Evolutionary conservation across 2,329 filamentous ascomycete species (phyloP).

Genomic region (Ophiocordyceps australis): DNA sequence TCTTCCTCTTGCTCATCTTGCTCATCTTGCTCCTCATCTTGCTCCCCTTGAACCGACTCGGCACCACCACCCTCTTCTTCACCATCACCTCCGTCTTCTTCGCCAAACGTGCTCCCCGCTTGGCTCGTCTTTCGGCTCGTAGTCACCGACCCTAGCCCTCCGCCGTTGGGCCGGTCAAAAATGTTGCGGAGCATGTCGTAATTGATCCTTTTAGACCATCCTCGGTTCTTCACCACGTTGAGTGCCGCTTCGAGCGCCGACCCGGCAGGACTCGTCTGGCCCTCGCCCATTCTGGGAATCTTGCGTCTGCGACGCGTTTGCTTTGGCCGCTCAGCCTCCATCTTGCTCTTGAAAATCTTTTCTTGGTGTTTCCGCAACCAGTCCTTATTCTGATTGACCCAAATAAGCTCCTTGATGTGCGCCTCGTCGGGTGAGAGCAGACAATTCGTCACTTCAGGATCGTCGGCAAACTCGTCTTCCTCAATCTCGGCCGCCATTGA

Average conservation of each 20-base stretch:
- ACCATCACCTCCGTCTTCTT: constrained; percentile 15
- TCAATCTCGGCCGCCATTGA: constrained; percentile 48
- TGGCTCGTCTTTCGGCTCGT: constrained; percentile 25
- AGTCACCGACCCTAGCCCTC: constrained; percentile 28
- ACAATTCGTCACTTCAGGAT: constrained; percentile 73
- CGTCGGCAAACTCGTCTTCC: constrained; percentile 73
- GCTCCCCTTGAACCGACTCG: constrained; percentile 16
- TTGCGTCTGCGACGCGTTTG: constrained; percentile 36
- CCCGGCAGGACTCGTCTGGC: constrained; percentile 45
- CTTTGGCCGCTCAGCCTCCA: constrained; percentile 37
- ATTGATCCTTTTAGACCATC: constrained; percentile 59
- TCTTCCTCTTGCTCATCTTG: constrained; percentile 15
- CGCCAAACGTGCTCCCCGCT: constrained; percentile 16
- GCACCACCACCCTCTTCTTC: constrained; percentile 14
- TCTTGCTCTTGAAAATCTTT: constrained; percentile 59
- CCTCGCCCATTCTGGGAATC: constrained; percentile 42
- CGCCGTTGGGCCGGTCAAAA: constrained; percentile 27
- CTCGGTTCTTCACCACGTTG: constrained; percentile 47
- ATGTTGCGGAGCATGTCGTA: constrained; percentile 44
- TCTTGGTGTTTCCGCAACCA: constrained; percentile 78
- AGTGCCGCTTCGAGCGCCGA: constrained; percentile 52
- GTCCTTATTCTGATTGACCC: constrained; percentile 88
- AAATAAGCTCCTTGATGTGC: constrained; percentile 74
- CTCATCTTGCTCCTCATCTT: constrained; percentile 11
- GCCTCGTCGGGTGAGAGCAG: constrained; percentile 56